Conservation (phyloP, 2,329 filamentous ascomycete species). For the Fusarium miscanthi region DNA sequence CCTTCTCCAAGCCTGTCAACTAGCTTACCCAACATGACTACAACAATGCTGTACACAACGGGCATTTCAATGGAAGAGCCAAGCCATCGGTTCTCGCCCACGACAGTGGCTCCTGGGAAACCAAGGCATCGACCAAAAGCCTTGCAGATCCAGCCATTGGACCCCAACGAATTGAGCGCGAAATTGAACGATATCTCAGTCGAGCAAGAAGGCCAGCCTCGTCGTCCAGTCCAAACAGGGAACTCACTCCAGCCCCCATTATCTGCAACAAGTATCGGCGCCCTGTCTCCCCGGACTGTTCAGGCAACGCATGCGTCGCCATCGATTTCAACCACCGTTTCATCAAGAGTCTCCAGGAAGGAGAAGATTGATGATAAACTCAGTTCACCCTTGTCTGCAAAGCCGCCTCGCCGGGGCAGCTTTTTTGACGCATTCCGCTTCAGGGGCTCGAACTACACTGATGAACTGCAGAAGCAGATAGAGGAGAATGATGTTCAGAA, state of each 20-base stretch:
- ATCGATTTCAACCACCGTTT: neutral
- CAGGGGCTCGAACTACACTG: slow-evolving; percentile 42
- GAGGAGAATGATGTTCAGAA: slow-evolving; percentile 26
- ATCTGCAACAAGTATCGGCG: slow-evolving; percentile 19
- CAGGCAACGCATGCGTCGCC: neutral
- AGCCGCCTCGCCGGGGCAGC: slow-evolving; percentile 33
- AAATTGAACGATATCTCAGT: slow-evolving; percentile 63
- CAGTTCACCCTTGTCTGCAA: neutral
- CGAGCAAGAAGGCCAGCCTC: slow-evolving; percentile 56
- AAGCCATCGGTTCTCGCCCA: slow-evolving; percentile 9
- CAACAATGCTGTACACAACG: slow-evolving; percentile 37
- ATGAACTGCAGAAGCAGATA: slow-evolving; percentile 30
- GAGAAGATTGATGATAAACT: slow-evolving; percentile 17
- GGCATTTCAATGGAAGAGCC: slow-evolving; percentile 32
- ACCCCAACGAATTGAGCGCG: slow-evolving; percentile 65
- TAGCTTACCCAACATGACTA: slow-evolving; percentile 26
- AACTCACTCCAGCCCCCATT: slow-evolving; percentile 38
- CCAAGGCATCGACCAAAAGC: slow-evolving; percentile 39
- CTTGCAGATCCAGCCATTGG: slow-evolving; percentile 53
- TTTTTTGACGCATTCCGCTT: slow-evolving; percentile 41
- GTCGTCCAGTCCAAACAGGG: slow-evolving; percentile 43
- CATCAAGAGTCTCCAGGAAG: slow-evolving; percentile 20
- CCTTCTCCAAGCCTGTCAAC: neutral
- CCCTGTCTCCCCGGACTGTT: slow-evolving; percentile 20
- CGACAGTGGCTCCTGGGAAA: slow-evolving; percentile 21